Evolutionary conservation across 768 basidiomycete species (phyloP), one percentile per base, ranked within the genome.

Genomic region (Mycena polygramma): DNA sequence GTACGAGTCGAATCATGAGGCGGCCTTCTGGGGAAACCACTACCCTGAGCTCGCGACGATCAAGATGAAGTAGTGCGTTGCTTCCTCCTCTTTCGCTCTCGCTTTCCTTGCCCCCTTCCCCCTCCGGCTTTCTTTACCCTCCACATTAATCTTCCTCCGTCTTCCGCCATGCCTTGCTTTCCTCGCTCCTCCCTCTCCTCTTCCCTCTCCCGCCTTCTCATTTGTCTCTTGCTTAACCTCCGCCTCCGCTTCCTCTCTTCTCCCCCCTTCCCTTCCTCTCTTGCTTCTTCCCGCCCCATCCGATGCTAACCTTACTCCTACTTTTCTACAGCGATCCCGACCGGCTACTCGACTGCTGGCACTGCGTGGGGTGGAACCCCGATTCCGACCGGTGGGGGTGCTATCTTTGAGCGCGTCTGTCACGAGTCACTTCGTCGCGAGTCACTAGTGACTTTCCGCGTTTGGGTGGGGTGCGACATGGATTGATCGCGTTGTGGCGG

Each of bases 261-360:
- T 30, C 6, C 30, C 30, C 30, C 30, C 2, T 30, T 30, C 30
- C 14, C 15, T 9, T n/a, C 36, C 4, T 37, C 60, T 11, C 19
- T 30, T 43, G 4, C 69, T 54, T 3, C 53, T 15, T 37, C 15
- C 39, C 53, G n/a, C 22, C 49, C 20, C 4, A 57, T n/a, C 11
- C 35, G 54, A n/a, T 9, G n/a, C 60, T 75, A 15, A 65, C 59
- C 46, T 5, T 53, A 30, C 17, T 9, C 8, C 22, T 48, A 30
- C 30, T 19, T 72, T 30, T 2, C 30, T 30, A 7, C 69, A 87
- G 86, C 74, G 86, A 86, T 77, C 86, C 86, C 35, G 75, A 86
- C 37, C 81, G 81, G 19, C 77, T 86, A 39, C 75, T 87, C 7
- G 85, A 87, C 67, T 87, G 86, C 70, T 87, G 86, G 86, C 85